Conservation (phyloP, 768 basidiomycete species). For the Porpolomopsis calyptriformis region DNA sequence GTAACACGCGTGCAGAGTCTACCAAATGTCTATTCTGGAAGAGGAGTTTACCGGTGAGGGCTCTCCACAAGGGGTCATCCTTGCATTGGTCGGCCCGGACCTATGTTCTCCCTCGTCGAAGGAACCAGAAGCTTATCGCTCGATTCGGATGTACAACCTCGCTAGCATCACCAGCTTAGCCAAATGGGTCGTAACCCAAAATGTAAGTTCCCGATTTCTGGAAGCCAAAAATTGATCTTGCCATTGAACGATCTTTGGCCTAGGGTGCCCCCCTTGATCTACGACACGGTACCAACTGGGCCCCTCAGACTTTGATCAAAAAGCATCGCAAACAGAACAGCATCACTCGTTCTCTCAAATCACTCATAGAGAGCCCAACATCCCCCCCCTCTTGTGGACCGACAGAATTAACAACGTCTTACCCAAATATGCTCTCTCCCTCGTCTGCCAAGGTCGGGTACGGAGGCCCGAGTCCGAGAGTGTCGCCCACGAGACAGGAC, state of each 20-base stretch:
- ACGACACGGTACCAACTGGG: conserved; percentile 39
- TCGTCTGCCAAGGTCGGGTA: conserved; percentile 7
- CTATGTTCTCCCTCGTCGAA: conserved; percentile 33
- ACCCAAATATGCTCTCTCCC: conserved; percentile 25
- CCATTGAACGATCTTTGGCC: not conserved
- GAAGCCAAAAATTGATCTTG: no score
- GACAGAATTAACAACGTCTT: no score
- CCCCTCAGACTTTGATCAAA: conserved; percentile 37
- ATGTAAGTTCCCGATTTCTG: conserved; percentile 41
- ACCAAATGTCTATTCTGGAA: conserved; percentile 71
- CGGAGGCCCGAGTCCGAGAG: not conserved
- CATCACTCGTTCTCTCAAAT: conserved; percentile 48
- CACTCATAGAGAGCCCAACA: conserved; percentile 32
- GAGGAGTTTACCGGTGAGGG: conserved; percentile 42
- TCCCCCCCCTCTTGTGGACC: conserved; percentile 13
- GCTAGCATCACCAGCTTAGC: conserved; percentile 65
- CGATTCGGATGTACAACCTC: conserved; percentile 76
- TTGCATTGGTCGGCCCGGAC: conserved; percentile 63
- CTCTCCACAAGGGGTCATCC: conserved; percentile 60
- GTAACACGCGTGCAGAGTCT: conserved; percentile 56
- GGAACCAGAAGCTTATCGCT: conserved; percentile 45
- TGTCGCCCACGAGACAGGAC: not conserved
- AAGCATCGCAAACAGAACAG: conserved; percentile 45
- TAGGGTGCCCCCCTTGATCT: conserved; percentile 59
- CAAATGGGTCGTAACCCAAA: conserved; percentile 60